A percentile compares a stretch with the other conserved stretches of the same genome.
These are phyloP conservation scores for Haplosporangium gracile DNA, from an alignment of 192 early-diverging fungal species.

Conservation along the genomic window DNA sequence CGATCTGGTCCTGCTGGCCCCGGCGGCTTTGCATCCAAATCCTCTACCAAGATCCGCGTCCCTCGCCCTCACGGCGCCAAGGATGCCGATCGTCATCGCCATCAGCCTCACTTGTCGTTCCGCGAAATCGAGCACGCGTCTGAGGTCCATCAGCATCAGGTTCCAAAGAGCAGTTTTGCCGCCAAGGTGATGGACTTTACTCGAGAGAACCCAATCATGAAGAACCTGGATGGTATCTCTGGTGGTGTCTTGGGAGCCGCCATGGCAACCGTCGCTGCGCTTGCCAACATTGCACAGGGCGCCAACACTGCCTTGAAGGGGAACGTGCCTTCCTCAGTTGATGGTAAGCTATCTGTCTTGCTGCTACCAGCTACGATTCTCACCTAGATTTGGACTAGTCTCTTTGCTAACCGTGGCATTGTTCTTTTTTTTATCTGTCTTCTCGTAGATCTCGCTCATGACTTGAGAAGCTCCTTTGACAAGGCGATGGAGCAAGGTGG, in stretches of 20 bases:
- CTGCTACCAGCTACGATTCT: neutral
- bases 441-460: neutral
- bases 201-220: conserved; percentile 5
- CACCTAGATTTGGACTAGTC: neutral
- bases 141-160: neutral
- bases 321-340: neutral
- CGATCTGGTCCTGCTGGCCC: conserved; percentile 19
- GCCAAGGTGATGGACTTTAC: conserved; percentile 35
- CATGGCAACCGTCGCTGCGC: conserved; percentile 13
- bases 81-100: conserved; percentile 36
- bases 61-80: conserved; percentile 25
- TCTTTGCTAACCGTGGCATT: no score
- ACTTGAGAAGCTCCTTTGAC: conserved; percentile 12
- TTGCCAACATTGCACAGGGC: conserved; percentile 14
- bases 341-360: conserved; percentile 1
- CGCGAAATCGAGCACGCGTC: neutral
- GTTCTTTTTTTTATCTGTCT: neutral
- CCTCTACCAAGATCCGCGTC: neutral
- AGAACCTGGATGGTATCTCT: conserved; percentile 32
- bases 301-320: conserved; percentile 11
- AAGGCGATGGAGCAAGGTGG: conserved; percentile 9
- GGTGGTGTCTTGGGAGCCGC: conserved; percentile 29
- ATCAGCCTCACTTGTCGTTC: conserved; percentile 29
- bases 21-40: neutral
- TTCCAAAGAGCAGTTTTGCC: neutral